Evolutionary conservation across 306 rosid genomes (phyloP).

Genomic region (Geum urbanum): DNA sequence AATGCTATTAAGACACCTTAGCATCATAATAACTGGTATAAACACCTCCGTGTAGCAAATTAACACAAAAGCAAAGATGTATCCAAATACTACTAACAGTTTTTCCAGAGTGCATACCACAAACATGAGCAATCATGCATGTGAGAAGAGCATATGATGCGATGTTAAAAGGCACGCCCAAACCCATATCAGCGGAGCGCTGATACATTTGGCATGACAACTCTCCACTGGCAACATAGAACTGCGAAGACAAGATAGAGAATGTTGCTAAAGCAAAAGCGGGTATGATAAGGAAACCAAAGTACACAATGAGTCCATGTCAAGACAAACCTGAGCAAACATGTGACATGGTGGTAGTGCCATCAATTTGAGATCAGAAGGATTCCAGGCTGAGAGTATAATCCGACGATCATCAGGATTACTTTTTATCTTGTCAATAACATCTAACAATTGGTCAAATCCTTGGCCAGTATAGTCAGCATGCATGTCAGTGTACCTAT

Average conservation of each 20-base stretch:
- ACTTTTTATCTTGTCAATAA: constrained; percentile 74
- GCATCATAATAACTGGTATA: neutral
- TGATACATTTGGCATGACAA: constrained; percentile 96
- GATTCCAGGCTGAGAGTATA: constrained; percentile 92
- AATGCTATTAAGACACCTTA: neutral
- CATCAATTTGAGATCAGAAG: constrained; percentile 87
- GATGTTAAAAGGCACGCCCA: constrained; percentile 91
- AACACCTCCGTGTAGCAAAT: neutral
- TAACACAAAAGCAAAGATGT: neutral
- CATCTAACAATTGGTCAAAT: constrained; percentile 86
- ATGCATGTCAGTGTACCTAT: constrained; percentile 90
- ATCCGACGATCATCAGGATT: constrained; percentile 86
- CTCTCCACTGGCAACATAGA: constrained; percentile 85
- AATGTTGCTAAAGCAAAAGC: neutral
- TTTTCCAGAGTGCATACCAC: constrained; percentile 55
- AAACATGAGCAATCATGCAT: constrained; percentile 94
- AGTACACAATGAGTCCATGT: neutral
- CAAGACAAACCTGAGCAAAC: constrained; percentile 73
- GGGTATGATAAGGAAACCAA: constrained; percentile 2
- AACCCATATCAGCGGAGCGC: constrained; percentile 92
- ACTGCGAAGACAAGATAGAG: constrained; percentile 47
- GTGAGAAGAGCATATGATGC: constrained; percentile 96
- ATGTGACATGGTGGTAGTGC: constrained; percentile 98
- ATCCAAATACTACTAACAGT: neutral
- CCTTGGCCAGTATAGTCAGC: constrained; percentile 88